Evolutionary conservation across 805 yeast species (phyloP).

Genomic region (Blastobotrys chiropterorum): DNA sequence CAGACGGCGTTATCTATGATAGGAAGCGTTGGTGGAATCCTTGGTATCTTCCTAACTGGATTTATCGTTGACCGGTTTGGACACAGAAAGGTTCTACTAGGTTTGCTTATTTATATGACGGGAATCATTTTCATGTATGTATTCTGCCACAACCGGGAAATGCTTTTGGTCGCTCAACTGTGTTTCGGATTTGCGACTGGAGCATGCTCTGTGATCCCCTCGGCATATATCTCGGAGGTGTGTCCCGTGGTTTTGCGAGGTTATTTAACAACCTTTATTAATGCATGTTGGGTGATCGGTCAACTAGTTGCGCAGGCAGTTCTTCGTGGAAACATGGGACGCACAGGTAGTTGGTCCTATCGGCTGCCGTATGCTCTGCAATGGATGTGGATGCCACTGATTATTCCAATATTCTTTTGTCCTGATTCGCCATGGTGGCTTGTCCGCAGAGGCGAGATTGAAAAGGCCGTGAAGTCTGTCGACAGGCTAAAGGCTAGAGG

Average conservation of each 20-base stretch:
- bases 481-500: constrained; percentile 46
- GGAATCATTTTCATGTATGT: constrained; percentile 39
- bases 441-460: constrained; percentile 35
- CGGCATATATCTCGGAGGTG: constrained; percentile 50
- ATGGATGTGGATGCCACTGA: constrained; percentile 51
- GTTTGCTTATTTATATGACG: constrained; percentile 30
- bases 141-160: constrained; percentile 30
- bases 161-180: constrained; percentile 33
- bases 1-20: constrained; percentile 21
- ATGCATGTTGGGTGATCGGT: constrained; percentile 52
- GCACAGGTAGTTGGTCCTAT: constrained; percentile 36
- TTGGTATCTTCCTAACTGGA: constrained; percentile 44
- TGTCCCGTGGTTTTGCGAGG: constrained; percentile 45
- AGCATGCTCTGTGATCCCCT: constrained; percentile 47
- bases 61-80: constrained; percentile 40
- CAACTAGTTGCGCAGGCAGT: constrained; percentile 51
- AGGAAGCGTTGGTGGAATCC: constrained; percentile 34
- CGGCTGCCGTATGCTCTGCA: constrained; percentile 52
- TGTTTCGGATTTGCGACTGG: constrained; percentile 41
- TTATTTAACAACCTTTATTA: constrained; percentile 44
- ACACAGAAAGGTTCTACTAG: constrained; percentile 37
- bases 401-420: constrained; percentile 33
- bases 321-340: constrained; percentile 30
- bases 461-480: constrained; percentile 40
- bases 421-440: constrained; percentile 55